phyloP scores from a whole-genome alignment of 352 stramenopile genomes.

The Phytophthora nicotianae region DNA sequence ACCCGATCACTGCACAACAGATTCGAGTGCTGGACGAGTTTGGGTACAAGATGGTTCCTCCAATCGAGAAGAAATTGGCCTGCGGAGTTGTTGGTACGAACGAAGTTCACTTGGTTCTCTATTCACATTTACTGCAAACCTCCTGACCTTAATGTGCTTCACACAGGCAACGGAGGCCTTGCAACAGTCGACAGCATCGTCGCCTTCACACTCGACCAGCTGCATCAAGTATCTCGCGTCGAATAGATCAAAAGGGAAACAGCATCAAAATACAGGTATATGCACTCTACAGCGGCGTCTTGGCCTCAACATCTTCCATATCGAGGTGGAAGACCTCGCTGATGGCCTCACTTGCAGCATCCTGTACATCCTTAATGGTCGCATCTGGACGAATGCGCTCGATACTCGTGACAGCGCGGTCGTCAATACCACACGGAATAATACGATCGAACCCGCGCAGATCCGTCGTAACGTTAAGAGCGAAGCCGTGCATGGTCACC shows the following conservation, averaged over 20 bases:
- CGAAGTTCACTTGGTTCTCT: constrained; percentile 17
- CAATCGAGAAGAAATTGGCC: constrained; percentile 93
- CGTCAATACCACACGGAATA: constrained; percentile 96
- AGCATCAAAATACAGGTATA: constrained; percentile 18
- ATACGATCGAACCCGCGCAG: constrained; percentile 95
- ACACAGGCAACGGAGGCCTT: constrained; percentile 67
- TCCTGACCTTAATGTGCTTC: constrained; percentile 18
- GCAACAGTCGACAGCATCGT: constrained; percentile 70
- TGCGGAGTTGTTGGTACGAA: constrained; percentile 92
- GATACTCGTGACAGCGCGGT: constrained; percentile 86
- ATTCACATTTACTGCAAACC: constrained; percentile 23
- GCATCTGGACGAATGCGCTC: constrained; percentile 55
- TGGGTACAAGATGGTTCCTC: constrained; percentile 83
- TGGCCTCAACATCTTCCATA: constrained; percentile 49
- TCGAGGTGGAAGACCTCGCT: constrained; percentile 75
- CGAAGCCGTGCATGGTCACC: constrained; percentile 99
- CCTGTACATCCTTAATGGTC: constrained; percentile 66
- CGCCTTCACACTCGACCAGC: constrained; percentile 27
- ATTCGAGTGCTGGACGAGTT: constrained; percentile 62
- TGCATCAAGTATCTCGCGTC: constrained; percentile 24
- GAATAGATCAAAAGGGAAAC: constrained; percentile 27
- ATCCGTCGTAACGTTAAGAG: constrained; percentile 96
- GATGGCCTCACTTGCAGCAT: constrained; percentile 67
- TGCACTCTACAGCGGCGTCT: constrained; percentile 44
- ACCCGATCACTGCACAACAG: constrained; percentile 91